Base-by-base conservation (phyloP, 2,329 filamentous ascomycete species). In the Furcasterigmium furcatum region DNA sequence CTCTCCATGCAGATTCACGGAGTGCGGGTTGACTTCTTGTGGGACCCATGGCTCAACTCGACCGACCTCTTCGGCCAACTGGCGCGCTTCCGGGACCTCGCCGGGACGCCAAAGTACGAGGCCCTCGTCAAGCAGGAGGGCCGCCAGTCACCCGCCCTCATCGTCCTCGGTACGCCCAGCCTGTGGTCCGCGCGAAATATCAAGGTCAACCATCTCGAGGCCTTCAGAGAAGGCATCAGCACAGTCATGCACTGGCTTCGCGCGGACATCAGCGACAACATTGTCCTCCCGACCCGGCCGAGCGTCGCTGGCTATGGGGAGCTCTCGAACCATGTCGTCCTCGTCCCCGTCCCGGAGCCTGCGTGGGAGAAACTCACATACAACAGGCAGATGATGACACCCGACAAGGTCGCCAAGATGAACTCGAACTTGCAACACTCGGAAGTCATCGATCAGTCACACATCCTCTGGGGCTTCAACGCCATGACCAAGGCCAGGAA, bases 31-130 rank as follows among this genome's bases (percentile, higher is more conserved):
- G 42, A 47, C 36, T 55, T 82, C 50, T 59, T 82, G 10, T 85
- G 80, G 79, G 81, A 86, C 58, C 82, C 82, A 1, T 83, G 69
- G 62, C 65, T 85, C 79, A 85, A 57, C 56, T 66, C 20, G 55
- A 62, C 50, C 12, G 20, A 19, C n/a, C 46, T 50, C 16, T 41
- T 48, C 10, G 35, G 14, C 41, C 50, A 50, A 25, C 25, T 52
- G 21, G 46, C 46, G 18, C 46, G 41, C 18, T 52, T 50, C 19
- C 41, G 50, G 41, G 40, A 46, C 34, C 47, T 41, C 6, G 41
- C 45, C 18, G 48, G 45, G 20, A 50, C 48, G 22, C 34, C 43
- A 9, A 46, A 48, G 7, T 44, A 44, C 13, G 50, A 50, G 18
- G 45, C 34, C 34, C 42, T 47, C 14, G 45, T 43, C 20, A 41